These are phyloP conservation scores for Nyssa sinensis DNA, from an alignment of 148 eudicot genomes.

Conservation along the genomic window DNA sequence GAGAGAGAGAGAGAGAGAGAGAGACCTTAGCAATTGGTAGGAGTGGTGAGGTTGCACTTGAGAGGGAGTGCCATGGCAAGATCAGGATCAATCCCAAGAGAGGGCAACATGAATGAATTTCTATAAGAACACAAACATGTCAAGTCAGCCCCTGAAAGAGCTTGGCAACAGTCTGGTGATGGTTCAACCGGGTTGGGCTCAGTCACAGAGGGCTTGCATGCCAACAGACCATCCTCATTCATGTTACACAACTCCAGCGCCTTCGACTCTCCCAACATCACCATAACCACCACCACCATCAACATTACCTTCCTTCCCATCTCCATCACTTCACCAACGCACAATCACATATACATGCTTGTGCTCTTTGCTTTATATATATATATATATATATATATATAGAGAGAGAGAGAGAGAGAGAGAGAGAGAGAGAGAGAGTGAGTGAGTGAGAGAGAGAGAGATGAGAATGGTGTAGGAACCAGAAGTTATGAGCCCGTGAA, in stretches of 20 bases:
- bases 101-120: slow-evolving; percentile 35
- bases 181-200: slow-evolving; percentile 33
- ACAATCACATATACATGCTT: too few species aligned
- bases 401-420: background rate
- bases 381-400: background rate
- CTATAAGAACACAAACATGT: slow-evolving; percentile 33
- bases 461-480: too few species aligned
- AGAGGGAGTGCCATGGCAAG: slow-evolving; percentile 40
- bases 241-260: slow-evolving; percentile 29
- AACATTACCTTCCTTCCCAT: slow-evolving; percentile 5
- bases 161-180: slow-evolving; percentile 28
- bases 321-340: too few species aligned
- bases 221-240: slow-evolving; percentile 27
- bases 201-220: slow-evolving; percentile 36
- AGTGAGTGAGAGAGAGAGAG: background rate
- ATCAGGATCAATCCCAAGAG: slow-evolving; percentile 43
- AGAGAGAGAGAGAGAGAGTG: background rate
- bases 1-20: too few species aligned
- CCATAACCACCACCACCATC: slow-evolving; percentile 4
- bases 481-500: slow-evolving; percentile 18
- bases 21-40: slow-evolving; percentile 22
- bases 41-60: slow-evolving; percentile 38
- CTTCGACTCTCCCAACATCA: background rate
- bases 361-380: too few species aligned
- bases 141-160: slow-evolving; percentile 34